Conservation (phyloP, 2,329 filamentous ascomycete species). For the Fusarium euwallaceae region DNA sequence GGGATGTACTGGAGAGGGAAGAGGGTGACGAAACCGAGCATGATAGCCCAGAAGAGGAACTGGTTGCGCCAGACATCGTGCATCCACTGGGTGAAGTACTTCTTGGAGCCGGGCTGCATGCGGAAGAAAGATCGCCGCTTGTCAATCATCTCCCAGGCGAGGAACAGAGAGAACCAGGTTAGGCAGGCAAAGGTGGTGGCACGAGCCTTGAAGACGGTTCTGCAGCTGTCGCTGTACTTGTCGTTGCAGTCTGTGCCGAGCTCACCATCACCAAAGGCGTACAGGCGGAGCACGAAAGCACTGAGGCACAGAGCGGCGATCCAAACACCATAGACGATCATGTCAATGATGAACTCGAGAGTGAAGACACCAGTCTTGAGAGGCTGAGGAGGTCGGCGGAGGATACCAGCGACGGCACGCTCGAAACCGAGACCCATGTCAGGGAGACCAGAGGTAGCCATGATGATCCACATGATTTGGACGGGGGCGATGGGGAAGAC, state of each 20-base stretch:
- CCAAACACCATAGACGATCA: slow-evolving; percentile 77
- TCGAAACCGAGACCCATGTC: slow-evolving; percentile 85
- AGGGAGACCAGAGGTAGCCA: slow-evolving; percentile 80
- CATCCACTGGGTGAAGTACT: slow-evolving; percentile 75
- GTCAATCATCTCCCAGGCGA: slow-evolving; percentile 84
- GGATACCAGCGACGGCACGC: slow-evolving; percentile 76
- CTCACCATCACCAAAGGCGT: slow-evolving; percentile 71
- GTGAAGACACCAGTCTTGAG: slow-evolving; percentile 75
- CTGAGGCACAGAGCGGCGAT: slow-evolving; percentile 74
- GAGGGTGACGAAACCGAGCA: slow-evolving; percentile 61
- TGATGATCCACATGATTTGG: slow-evolving; percentile 86
- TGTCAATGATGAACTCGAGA: slow-evolving; percentile 74
- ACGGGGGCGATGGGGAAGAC: slow-evolving; percentile 81
- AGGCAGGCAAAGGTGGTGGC: slow-evolving; percentile 80
- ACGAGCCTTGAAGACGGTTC: slow-evolving; percentile 77
- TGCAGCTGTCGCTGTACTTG: slow-evolving; percentile 65
- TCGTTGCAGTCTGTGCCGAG: slow-evolving; percentile 74
- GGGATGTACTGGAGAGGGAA: slow-evolving; percentile 71
- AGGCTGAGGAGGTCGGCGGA: slow-evolving; percentile 75
- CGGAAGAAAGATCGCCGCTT: slow-evolving; percentile 81
- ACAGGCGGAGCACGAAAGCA: slow-evolving; percentile 74
- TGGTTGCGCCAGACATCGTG: slow-evolving; percentile 78
- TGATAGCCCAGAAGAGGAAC: slow-evolving; percentile 77
- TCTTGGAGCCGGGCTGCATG: slow-evolving; percentile 74
- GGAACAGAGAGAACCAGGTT: slow-evolving; percentile 82